Percentiles rank a stretch among this genome's conserved stretches.
Evolutionary conservation across 2,329 filamentous ascomycete species (phyloP).

Genomic region (Aschersonia sp.): DNA sequence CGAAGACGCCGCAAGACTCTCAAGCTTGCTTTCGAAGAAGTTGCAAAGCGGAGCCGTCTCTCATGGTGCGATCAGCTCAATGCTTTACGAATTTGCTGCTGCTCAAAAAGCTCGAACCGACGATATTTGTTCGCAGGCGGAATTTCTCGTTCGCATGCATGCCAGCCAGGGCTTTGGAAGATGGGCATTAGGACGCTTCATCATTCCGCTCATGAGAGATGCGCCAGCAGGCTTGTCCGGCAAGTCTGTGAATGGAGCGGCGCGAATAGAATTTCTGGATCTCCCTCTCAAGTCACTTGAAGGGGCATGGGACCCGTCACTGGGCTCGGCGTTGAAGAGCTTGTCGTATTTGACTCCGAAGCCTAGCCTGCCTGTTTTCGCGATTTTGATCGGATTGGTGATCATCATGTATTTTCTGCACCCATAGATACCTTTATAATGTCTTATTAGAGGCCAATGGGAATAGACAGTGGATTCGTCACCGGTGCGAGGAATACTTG

Average conservation of each 20-base stretch:
- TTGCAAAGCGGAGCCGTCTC: background rate
- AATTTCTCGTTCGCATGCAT: slow-evolving; percentile 7
- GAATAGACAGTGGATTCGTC: background rate
- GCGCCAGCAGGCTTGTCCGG: slow-evolving; percentile 5
- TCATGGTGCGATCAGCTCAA: background rate
- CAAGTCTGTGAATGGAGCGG: slow-evolving; percentile 1
- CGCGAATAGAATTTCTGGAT: background rate
- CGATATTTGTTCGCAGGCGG: slow-evolving; percentile 4
- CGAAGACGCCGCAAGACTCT: slow-evolving; percentile 6
- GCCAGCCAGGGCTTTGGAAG: slow-evolving; percentile 3
- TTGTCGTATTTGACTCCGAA: background rate
- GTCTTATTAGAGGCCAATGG: background rate
- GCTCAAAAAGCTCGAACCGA: slow-evolving; percentile 1
- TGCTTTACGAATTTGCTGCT: slow-evolving; percentile 1
- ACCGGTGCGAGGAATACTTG: too few relatives aligned
- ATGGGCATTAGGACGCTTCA: slow-evolving; percentile 4
- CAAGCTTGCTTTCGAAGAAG: slow-evolving; percentile 4
- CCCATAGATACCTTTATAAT: background rate
- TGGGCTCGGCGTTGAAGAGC: background rate
- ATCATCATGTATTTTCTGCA: background rate
- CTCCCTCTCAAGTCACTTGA: background rate
- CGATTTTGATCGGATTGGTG: background rate
- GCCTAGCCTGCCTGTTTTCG: background rate
- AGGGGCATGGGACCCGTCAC: slow-evolving; percentile 1
- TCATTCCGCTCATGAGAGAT: slow-evolving; percentile 5